Evolutionary conservation across 176 grass and related monocot genomes (phyloP).

Genomic region (barley (Hordeum vulgare)): DNA sequence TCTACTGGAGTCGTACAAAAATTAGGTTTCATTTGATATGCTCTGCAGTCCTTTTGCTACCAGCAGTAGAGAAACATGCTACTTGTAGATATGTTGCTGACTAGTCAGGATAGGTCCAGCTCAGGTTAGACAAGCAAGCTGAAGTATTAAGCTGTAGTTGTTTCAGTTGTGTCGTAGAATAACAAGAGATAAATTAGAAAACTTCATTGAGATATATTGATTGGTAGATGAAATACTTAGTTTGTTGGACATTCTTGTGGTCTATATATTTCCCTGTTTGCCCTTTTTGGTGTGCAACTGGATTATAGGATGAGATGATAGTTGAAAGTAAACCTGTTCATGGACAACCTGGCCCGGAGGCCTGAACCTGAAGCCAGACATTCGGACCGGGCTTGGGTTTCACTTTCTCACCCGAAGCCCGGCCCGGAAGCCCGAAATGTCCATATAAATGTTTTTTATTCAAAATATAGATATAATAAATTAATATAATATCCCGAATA

Average conservation of each 20-base stretch:
- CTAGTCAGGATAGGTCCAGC: conserved; percentile 3
- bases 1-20: background rate
- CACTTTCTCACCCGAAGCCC: no score
- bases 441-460: no score
- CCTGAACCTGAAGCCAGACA: no score
- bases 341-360: no score
- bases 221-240: background rate
- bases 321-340: background rate
- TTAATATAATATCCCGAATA: no score
- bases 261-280: background rate
- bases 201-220: background rate
- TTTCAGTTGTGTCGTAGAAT: conserved; percentile 2
- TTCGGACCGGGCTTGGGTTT: no score
- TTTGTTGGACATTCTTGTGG: background rate
- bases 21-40: background rate
- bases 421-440: no score
- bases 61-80: conserved; percentile 5
- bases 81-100: background rate
- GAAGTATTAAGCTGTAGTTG: conserved; percentile 2
- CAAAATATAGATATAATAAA: no score
- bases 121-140: conserved; percentile 7
- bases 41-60: background rate
- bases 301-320: background rate
- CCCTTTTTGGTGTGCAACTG: background rate
- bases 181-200: background rate